Base-by-base conservation (phyloP, 2,329 filamentous ascomycete genomes). In the Ophiostoma tasmaniense region DNA sequence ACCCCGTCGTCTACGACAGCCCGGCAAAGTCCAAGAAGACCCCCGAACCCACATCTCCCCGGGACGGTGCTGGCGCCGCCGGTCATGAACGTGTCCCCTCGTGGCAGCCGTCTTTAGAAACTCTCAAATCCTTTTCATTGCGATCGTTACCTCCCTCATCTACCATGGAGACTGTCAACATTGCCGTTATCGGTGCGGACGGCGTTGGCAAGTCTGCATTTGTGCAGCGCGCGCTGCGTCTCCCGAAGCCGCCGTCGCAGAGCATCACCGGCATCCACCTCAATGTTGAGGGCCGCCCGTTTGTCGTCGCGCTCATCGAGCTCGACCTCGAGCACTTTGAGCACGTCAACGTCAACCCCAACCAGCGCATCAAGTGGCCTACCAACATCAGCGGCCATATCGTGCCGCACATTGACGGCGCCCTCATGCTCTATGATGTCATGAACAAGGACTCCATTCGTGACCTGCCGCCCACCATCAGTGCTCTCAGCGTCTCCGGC, bases 381-480 rank as follows among this genome's bases (percentile, higher is more conserved):
- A 87, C 86, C 73, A 85, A 89, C 75, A 85, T 89, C 73, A 85
- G 89, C 75, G 90, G 91, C 70, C 83, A 88, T 72, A 85, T 89
- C 71, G 83, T 91, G 70, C 91, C 92, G 66, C 85, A 84, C 55
- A 85, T 97, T 75, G 91, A 98, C 75, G 94, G 91, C 25, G 92
- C 91, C 64, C 80, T 97, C 74, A 86, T 94, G 70, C 81, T 98
- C 66, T 97, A 97, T 82, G 92, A 97, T 83, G 90, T 96, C 62
- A 91, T 88, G 78, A 90, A 91, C 76, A 85, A 87, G 73, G 87
- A 89, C 71, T 94, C 89, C 76, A 87, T 96, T 74, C 84, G 85
- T 70, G 87, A 90, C 71, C 82, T 97, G 68, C 89, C 91, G 55
- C 86, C 90, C 74, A 87, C 91, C 71, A 82, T 96, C 76, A 88